Conservation (phyloP, 2,329 filamentous ascomycete genomes). For the Cladophialophora yegresii region DNA sequence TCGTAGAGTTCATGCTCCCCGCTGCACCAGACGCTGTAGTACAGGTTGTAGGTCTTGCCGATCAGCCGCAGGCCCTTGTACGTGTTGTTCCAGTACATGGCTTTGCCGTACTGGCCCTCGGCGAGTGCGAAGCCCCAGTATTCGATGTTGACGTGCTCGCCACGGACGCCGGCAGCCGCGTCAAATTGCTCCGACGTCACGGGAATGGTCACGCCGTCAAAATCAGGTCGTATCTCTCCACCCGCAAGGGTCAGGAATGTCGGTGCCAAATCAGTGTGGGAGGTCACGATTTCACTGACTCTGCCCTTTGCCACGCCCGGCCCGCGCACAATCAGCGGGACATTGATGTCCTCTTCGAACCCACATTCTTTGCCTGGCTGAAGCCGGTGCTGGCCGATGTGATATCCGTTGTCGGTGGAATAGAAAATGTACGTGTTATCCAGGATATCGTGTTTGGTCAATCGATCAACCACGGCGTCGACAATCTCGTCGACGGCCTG, state of each 20-base stretch:
- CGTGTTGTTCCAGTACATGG: slow-evolving; percentile 36
- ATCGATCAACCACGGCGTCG: slow-evolving; percentile 47
- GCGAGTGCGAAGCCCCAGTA: slow-evolving; percentile 53
- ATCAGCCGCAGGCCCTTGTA: slow-evolving; percentile 47
- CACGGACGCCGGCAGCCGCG: slow-evolving; percentile 37
- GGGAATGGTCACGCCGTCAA: slow-evolving; percentile 60
- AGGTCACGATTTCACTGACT: slow-evolving; percentile 54
- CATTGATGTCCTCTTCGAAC: slow-evolving; percentile 62
- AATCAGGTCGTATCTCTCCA: slow-evolving; percentile 47
- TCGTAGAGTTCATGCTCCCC: slow-evolving; percentile 48
- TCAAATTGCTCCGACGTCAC: slow-evolving; percentile 36
- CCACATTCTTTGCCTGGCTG: slow-evolving; percentile 61
- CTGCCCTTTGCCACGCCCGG: slow-evolving; percentile 54
- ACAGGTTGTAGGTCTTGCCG: slow-evolving; percentile 43
- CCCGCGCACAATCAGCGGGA: slow-evolving; percentile 62
- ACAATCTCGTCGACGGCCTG: slow-evolving; percentile 60
- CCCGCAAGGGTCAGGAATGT: slow-evolving; percentile 53
- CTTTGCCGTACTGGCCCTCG: slow-evolving; percentile 40
- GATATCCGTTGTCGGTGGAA: slow-evolving; percentile 63
- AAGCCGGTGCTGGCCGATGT: slow-evolving; percentile 61
- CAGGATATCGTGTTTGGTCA: slow-evolving; percentile 48
- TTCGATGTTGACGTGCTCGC: slow-evolving; percentile 62
- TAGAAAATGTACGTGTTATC: slow-evolving; percentile 63
- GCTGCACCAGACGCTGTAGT: slow-evolving; percentile 48
- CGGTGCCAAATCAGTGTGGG: slow-evolving; percentile 66